These are phyloP conservation scores for Rhynchosporium secalis DNA, from an alignment of 2,329 filamentous ascomycete genomes.

Conservation along the genomic window DNA sequence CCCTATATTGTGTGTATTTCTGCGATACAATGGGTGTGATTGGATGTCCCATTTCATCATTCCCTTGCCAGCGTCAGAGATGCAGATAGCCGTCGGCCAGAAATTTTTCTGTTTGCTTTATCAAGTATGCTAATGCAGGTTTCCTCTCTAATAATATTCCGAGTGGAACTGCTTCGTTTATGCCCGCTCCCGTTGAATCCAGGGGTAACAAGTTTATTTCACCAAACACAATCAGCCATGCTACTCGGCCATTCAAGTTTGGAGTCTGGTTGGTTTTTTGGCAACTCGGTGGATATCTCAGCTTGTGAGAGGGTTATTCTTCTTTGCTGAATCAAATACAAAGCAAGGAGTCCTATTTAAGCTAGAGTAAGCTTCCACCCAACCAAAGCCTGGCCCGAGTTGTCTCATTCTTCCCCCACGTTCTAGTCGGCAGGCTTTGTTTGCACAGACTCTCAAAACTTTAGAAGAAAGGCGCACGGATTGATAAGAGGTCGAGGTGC, in stretches of 20 bases:
- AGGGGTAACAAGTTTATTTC: not conserved
- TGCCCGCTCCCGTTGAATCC: slow-evolving; percentile 1
- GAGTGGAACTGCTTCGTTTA: slow-evolving; percentile 2
- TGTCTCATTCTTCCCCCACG: not conserved
- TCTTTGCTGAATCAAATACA: not conserved
- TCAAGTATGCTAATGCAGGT: not conserved
- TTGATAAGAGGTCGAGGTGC: slow-evolving; percentile 21
- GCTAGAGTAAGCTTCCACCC: not conserved
- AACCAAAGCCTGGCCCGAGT: not conserved
- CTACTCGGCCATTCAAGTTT: not conserved
- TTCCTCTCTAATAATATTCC: slow-evolving; percentile 1
- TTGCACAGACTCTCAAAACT: not conserved
- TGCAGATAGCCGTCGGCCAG: not conserved
- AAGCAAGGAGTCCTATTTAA: not conserved
- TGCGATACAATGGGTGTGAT: not conserved
- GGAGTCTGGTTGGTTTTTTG: not conserved
- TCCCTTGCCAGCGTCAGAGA: not conserved
- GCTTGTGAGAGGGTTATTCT: not conserved
- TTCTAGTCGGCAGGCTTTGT: not conserved
- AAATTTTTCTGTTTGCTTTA: not conserved
- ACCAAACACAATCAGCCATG: not conserved
- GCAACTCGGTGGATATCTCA: not conserved
- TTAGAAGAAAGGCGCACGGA: slow-evolving; percentile 16
- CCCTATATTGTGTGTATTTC: not conserved
- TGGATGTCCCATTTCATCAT: not conserved